Conservation (phyloP, 108 stramenopile species). For the Schizochytrium sp. region DNA sequence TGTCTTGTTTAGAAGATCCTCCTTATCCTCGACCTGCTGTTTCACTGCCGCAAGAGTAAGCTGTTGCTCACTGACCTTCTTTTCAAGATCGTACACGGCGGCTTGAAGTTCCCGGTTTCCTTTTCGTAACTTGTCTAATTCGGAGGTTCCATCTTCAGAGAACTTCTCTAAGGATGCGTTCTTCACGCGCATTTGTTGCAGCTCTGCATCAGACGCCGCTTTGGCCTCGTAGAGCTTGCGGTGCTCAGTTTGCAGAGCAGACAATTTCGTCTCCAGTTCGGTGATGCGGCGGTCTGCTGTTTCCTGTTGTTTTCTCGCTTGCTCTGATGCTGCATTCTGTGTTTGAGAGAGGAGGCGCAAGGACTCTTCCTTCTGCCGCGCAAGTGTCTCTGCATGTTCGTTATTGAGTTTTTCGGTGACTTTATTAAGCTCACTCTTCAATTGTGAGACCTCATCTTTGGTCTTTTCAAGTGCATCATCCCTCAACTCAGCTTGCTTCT, state of each 20-base stretch:
- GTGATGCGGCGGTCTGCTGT: conserved; percentile 30
- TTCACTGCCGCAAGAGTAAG: conserved; percentile 42
- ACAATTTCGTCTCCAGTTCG: conserved; percentile 40
- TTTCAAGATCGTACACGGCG: conserved; percentile 39
- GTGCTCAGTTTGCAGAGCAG: conserved; percentile 40
- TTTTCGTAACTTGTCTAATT: background rate
- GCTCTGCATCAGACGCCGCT: background rate
- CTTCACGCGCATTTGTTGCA: conserved; percentile 37
- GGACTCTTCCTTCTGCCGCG: conserved; percentile 59
- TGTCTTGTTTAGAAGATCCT: conserved; percentile 39
- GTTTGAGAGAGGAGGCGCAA: conserved; percentile 48
- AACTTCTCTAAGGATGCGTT: conserved; percentile 4
- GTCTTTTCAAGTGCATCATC: background rate
- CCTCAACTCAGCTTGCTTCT: too few species aligned
- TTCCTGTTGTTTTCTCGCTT: conserved; percentile 52
- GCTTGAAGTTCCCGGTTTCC: background rate
- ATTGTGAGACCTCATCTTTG: background rate
- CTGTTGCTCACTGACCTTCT: conserved; percentile 45
- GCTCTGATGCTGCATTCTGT: conserved; percentile 47
- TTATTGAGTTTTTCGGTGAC: background rate
- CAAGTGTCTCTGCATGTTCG: conserved; percentile 20
- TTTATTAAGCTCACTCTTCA: background rate
- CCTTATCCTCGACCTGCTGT: conserved; percentile 50
- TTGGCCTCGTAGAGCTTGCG: conserved; percentile 59
- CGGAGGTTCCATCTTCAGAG: conserved; percentile 39